These are phyloP conservation scores for Colletotrichum spaethianum DNA, from an alignment of 2,329 filamentous ascomycete species.

Conservation along the genomic window DNA sequence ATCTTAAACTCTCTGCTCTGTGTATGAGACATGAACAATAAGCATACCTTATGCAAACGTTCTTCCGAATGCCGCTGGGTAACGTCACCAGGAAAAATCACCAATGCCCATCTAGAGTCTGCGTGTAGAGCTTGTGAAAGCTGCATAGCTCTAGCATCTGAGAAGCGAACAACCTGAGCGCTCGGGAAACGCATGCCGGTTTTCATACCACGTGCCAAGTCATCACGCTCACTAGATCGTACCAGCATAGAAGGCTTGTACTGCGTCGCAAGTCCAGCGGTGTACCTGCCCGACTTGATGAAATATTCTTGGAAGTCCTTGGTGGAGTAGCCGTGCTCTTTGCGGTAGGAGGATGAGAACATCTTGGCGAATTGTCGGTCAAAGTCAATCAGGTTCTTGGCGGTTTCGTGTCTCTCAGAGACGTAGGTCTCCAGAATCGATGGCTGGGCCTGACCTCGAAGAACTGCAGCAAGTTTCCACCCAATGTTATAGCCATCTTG, in stretches of 20 bases:
- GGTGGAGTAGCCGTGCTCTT: constrained; percentile 56
- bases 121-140: constrained; percentile 65
- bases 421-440: constrained; percentile 88
- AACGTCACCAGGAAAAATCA: constrained; percentile 16
- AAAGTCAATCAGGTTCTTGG: constrained; percentile 87
- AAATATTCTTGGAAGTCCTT: constrained; percentile 71
- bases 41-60: not conserved
- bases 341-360: constrained; percentile 72
- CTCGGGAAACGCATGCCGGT: constrained; percentile 71
- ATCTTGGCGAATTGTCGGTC: constrained; percentile 91
- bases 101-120: constrained; percentile 59
- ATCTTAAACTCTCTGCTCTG: not conserved
- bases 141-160: constrained; percentile 71
- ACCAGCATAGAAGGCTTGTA: constrained; percentile 68
- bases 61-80: not conserved
- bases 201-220: constrained; percentile 57
- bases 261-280: constrained; percentile 69
- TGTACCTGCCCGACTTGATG: constrained; percentile 70
- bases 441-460: constrained; percentile 82
- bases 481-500: constrained; percentile 89
- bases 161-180: constrained; percentile 71
- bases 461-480: constrained; percentile 96
- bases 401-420: constrained; percentile 85
- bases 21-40: not conserved
- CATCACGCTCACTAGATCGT: constrained; percentile 48